A percentile compares a stretch with the other conserved stretches of the same genome.
Conservation (phyloP, 225 moss, liverwort and hornwort species). For the Asterella californica region DNA sequence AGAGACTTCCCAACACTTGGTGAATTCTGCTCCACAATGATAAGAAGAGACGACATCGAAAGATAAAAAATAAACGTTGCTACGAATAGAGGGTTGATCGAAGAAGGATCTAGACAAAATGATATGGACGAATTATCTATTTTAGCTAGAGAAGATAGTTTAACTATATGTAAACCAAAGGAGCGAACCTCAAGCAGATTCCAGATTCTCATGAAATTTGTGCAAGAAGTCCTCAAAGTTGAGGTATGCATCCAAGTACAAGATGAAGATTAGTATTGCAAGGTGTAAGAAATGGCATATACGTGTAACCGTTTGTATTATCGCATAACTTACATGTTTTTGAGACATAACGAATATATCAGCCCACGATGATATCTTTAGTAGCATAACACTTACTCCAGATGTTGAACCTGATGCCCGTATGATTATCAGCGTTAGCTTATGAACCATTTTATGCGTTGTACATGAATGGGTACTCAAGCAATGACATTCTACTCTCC, state of each 20-base stretch:
- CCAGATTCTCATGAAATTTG: constrained; percentile 26
- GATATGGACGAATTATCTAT: constrained; percentile 37
- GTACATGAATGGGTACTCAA: neutral
- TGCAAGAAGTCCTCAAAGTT: constrained; percentile 20
- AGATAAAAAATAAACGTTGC: too few relatives aligned
- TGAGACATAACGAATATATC: neutral
- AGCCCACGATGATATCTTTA: neutral
- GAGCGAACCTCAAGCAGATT: constrained; percentile 28
- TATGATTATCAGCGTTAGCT: too few relatives aligned
- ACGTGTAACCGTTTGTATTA: neutral
- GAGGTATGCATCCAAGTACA: neutral
- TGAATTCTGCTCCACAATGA: too few relatives aligned
- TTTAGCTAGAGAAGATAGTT: constrained; percentile 26
- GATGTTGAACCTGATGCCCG: too few relatives aligned
- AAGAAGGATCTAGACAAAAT: constrained; percentile 30
- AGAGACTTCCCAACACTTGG: too few relatives aligned
- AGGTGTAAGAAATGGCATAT: neutral
- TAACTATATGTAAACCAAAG: constrained; percentile 36
- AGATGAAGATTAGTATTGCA: neutral
- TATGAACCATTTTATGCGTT: neutral
- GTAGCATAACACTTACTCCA: too few relatives aligned
- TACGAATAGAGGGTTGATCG: too few relatives aligned
- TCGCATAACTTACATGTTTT: neutral
- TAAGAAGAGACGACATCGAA: too few relatives aligned
- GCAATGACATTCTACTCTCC: neutral